These are phyloP conservation scores for Phyllosticta citrichinensis DNA, from an alignment of 2,329 filamentous ascomycete species.

Conservation along the genomic window DNA sequence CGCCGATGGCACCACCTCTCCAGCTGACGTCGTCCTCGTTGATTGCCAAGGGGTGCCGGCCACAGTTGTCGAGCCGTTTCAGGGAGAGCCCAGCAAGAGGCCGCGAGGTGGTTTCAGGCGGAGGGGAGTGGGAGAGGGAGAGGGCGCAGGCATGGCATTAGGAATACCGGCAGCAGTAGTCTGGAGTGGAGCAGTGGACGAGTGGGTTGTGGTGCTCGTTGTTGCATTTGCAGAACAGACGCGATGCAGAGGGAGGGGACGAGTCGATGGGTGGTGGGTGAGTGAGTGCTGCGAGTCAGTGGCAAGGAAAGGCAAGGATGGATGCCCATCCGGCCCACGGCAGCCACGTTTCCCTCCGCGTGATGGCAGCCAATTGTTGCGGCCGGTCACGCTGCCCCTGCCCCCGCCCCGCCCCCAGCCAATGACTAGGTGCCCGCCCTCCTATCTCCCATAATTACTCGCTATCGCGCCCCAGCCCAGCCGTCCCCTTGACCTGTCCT, in stretches of 20 bases:
- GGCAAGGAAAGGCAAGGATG: no score
- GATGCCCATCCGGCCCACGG: neutral
- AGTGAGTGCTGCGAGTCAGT: neutral
- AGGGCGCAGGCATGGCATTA: no score
- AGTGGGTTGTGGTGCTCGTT: no score
- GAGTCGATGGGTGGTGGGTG: no score
- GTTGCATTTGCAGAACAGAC: no score
- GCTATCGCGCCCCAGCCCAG: neutral
- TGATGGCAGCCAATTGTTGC: neutral
- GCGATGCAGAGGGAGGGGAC: no score
- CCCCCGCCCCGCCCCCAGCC: neutral
- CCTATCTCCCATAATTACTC: neutral
- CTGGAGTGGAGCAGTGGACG: no score
- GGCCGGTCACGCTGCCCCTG: neutral
- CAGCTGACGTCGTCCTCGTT: neutral
- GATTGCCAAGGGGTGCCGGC: neutral
- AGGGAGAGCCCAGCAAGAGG: neutral
- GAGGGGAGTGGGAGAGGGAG: neutral
- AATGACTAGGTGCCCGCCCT: neutral
- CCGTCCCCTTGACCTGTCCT: conserved; percentile 1
- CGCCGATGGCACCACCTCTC: neutral
- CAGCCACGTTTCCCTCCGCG: neutral
- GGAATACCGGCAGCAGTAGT: no score
- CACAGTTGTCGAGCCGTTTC: neutral
- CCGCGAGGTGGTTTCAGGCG: neutral